Percentiles rank a stretch among this genome's conserved stretches.
Conservation (phyloP, 192 early-diverging fungal genomes). For the Chytriomyces sp. region DNA sequence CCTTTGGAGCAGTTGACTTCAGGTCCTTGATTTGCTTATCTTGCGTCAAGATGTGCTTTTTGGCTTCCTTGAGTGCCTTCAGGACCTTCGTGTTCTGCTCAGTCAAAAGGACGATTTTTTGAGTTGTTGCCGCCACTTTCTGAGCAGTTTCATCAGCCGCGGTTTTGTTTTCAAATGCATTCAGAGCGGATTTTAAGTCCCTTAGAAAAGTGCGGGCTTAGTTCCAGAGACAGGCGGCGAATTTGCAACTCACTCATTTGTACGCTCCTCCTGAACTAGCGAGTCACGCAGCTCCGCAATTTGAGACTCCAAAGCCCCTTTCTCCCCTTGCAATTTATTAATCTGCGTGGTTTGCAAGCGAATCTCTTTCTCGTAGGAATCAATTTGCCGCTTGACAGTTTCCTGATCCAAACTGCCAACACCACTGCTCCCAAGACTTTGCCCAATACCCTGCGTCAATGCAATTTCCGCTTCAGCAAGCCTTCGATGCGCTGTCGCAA, state of each 20-base stretch:
- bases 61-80: slow-evolving; percentile 52
- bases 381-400: slow-evolving; percentile 40
- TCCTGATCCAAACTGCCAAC: slow-evolving; percentile 25
- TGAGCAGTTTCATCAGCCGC: slow-evolving; percentile 52
- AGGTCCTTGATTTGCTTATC: slow-evolving; percentile 54
- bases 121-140: slow-evolving; percentile 49
- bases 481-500: slow-evolving; percentile 17
- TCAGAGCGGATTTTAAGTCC: slow-evolving; percentile 44
- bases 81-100: slow-evolving; percentile 55
- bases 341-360: slow-evolving; percentile 42
- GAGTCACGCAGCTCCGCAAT: slow-evolving; percentile 61
- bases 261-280: slow-evolving; percentile 57
- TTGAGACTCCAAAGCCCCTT: slow-evolving; percentile 56
- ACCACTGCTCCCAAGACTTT: neutral
- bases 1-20: slow-evolving; percentile 31
- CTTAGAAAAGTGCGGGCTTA: slow-evolving; percentile 24
- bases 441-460: slow-evolving; percentile 28
- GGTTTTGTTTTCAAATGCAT: slow-evolving; percentile 52
- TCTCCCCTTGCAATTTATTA: slow-evolving; percentile 63
- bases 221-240: slow-evolving; percentile 3
- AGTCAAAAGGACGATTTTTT: slow-evolving; percentile 48
- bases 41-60: slow-evolving; percentile 54
- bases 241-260: slow-evolving; percentile 25
- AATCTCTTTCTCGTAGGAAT: slow-evolving; percentile 31
- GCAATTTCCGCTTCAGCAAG: slow-evolving; percentile 41